Evolutionary conservation across 129 eudicot genomes (phyloP), one percentile per base, ranked within the genome.

Genomic region (Solidago caesia): DNA sequence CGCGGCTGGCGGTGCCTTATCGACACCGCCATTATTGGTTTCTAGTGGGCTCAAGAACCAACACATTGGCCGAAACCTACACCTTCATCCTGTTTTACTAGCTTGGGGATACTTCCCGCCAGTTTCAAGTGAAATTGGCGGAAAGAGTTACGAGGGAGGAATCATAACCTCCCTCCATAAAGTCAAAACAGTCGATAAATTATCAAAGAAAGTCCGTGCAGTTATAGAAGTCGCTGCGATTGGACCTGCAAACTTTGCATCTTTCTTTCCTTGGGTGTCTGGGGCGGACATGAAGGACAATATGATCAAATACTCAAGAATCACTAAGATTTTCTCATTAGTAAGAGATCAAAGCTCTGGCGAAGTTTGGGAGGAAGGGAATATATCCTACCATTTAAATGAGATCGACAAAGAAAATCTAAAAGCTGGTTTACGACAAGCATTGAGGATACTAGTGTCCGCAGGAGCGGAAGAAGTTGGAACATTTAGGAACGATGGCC

Each of bases 391-490:
- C 56, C 74, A 81, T 14, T 53, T 91, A 15, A 73, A 53, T 43
- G 81, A 73, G 49, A 8, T 9, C 0, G 97, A 95, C 77, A 89
- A 82, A 75, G 96, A 89, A 51, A 89, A 95, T 72, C 83, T 95
- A 1, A 89, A 79, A 76, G 11, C 51, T 0, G 99, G 99, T 16
- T 49, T 91, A 78, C 78, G 88, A 56, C 83, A 79, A 16, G 88
- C 87, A 6, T 58, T 95, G 59, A 81, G 90, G 49, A 95, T 94
- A 5, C 67, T 94, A 5, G 80, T 91, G 9, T 87, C 85, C 2
- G 99, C 99, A 0, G 97, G 99, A 60, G 99, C 99, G 25, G 82
- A 58, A 45, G 99, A 94, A 79, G 91, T 94, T 5, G 97, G 99
- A 8, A 91, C 99, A 0, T 88, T 80, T 33, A 73, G 94, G 59